Evolutionary conservation across 2,329 filamentous ascomycete genomes (phyloP), one percentile per base, ranked within the genome.

Genomic region (Fusarium scirpi): DNA sequence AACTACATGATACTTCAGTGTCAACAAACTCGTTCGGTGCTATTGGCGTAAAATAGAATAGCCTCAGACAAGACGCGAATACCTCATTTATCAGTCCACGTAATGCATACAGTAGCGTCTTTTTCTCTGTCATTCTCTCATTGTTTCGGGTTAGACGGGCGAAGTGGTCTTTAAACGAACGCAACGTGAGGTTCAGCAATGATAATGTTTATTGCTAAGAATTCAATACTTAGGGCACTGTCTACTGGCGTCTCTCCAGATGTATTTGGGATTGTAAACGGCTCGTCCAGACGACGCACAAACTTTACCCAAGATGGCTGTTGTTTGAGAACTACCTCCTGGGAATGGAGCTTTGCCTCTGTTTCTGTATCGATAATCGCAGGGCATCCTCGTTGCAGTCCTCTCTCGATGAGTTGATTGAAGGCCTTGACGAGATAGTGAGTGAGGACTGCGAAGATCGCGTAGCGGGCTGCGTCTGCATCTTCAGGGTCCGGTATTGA

Each of bases 51-150:
- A 43, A 66, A 66, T 51, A 41, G 25, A 55, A 41, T 44, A 44
- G 27, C 55, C 48, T 52, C 32, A 22, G 22, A 38, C 38, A 16
- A 56, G 63, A 52, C 62, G 44, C 63, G 56, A 62, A 66, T 66
- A 22, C 63, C 55, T 56, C 63, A 67, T 66, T 51, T 54, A 61
- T 46, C 43, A 29, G 63, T 66, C 63, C 62, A 49, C 63, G 63
- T 66, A 66, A 66, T 62, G 63, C 63, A 49, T 46, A 30, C 44
- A 64, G 49, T 64, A 66, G 55, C 47, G 62, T 38, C 47, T 8
- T 49, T 49, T 49, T 44, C 34, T 24, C 30, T 61, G 11, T 43
- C 46, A 13, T 11, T 27, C 34, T 53, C 25, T 24, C 18, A 38
- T 29, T 43, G 16, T 40, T 53, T 41, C 13, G 12, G 49, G 30